Percentiles rank a stretch among this genome's conserved stretches.
Evolutionary conservation across 129 eudicot species (phyloP).

Genomic region (Sambucus nigra): DNA sequence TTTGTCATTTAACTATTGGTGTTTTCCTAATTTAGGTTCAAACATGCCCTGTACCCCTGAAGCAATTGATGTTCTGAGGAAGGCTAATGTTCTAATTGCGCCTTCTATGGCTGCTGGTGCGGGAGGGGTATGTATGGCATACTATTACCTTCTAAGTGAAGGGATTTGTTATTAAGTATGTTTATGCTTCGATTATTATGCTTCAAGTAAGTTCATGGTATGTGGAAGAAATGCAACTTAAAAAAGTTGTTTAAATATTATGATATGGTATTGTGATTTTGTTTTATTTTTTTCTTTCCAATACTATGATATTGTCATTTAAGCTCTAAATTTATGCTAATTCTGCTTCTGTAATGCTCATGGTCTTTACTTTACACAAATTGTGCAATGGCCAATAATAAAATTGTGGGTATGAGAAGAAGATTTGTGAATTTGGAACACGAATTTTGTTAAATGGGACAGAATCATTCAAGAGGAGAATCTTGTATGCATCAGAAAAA

Average conservation of each 20-base stretch:
- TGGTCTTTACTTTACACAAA: background rate
- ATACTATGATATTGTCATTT: background rate
- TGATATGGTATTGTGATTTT: background rate
- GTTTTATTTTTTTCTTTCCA: background rate
- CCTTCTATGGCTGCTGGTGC: constrained; percentile 98
- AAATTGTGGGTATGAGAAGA: too few relatives aligned
- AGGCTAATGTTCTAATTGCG: constrained; percentile 89
- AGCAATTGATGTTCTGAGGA: constrained; percentile 88
- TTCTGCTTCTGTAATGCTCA: background rate
- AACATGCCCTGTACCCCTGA: constrained; percentile 97
- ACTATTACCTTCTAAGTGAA: background rate
- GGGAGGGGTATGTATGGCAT: constrained; percentile 93
- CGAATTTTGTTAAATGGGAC: too few relatives aligned
- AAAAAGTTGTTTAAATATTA: too few relatives aligned
- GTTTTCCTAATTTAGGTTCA: constrained; percentile 47
- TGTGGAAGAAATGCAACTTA: too few relatives aligned
- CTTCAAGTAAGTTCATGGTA: too few relatives aligned
- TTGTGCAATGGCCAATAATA: too few relatives aligned
- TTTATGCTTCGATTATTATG: too few relatives aligned
- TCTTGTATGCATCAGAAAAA: too few relatives aligned
- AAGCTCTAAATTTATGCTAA: background rate
- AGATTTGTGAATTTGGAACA: too few relatives aligned
- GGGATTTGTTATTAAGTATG: too few relatives aligned
- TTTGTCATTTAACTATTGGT: background rate
- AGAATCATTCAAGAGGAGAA: too few relatives aligned